Evolutionary conservation across 176 grass and related monocot species (phyloP).

Genomic region (Carex cristatella): DNA sequence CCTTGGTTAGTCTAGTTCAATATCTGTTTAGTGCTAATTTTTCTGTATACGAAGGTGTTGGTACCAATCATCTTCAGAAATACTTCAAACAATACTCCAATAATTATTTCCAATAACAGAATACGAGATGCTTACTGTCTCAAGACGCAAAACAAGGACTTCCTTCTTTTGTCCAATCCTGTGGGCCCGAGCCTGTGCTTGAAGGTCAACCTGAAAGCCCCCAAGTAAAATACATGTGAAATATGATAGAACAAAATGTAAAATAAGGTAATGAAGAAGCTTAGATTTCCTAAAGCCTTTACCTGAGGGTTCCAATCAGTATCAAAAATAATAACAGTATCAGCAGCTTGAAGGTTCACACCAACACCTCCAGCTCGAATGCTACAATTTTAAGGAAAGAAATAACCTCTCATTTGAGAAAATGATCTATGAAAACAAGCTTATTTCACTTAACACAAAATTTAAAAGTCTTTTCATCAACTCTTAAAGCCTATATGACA

Average conservation of each 20-base stretch:
- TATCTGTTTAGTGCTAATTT: not conserved
- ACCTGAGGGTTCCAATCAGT: slow-evolving; percentile 99
- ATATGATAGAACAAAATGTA: not conserved
- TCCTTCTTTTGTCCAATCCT: slow-evolving; percentile 99
- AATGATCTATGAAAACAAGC: not conserved
- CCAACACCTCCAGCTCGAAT: slow-evolving; percentile 98
- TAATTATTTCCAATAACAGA: not conserved
- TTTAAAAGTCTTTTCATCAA: not conserved
- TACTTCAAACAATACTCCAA: slow-evolving; percentile 8
- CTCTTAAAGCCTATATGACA: not conserved
- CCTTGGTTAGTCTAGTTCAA: not conserved
- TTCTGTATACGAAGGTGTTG: not conserved
- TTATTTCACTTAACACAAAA: not conserved
- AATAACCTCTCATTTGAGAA: slow-evolving; percentile 26
- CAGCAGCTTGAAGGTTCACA: slow-evolving; percentile 98
- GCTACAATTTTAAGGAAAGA: slow-evolving; percentile 37
- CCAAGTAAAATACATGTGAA: slow-evolving; percentile 10
- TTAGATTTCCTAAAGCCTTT: slow-evolving; percentile 26
- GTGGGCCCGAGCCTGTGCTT: slow-evolving; percentile 98
- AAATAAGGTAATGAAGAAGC: slow-evolving; percentile 16
- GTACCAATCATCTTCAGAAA: not conserved
- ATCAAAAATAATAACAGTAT: slow-evolving; percentile 99
- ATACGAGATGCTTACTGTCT: slow-evolving; percentile 57
- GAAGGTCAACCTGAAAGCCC: slow-evolving; percentile 77
- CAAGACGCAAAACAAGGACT: slow-evolving; percentile 96